Evolutionary conservation across 2,329 filamentous ascomycete species (phyloP), one percentile per base, ranked within the genome.

Genomic region (Penicillium sp.): DNA sequence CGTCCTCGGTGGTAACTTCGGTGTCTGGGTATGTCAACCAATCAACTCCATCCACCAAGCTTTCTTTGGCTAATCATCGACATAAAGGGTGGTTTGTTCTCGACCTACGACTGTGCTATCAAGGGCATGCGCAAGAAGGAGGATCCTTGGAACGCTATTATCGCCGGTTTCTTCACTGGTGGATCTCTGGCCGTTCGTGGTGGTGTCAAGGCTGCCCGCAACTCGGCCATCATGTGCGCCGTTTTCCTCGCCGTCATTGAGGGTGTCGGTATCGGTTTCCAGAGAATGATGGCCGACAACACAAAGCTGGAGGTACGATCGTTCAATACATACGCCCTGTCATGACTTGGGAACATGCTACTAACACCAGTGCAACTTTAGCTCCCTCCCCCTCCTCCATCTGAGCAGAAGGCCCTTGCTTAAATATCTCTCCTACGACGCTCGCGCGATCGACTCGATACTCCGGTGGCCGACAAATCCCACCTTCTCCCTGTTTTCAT

Each of bases 111-210:
- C 78, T 99, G 94, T 79, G 89, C 92, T 18, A 89, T 97, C 56
- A 99, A 97, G 82, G 93, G 93, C 51, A 79, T 93, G 50, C 81
- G 91, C 60, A 90, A 94, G 82, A 97, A 97, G 86, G 94, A 99
- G 75, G 94, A 97, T 72, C 91, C 94, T 12, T 97, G 91, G 80
- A 97, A 97, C 78, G 91, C 92, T 67, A 97, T 99, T 72, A 95
- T 93, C 64, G 94, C 93, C 34, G 94, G 94, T 47, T 97, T 97
- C 82, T 93, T 97, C 75, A 97, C 94, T 4, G 92, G 91, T 67
- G 94, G 94, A 63, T 85, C 93, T 24, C 82, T 99, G 27, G 94
- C 94, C 45, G 87, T 97, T 57, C 85, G 94, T 77, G 94, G 94
- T 66, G 94, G 94, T 52, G 88, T 88, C 74, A 92, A 90, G 79